phyloP scores from a whole-genome alignment of 768 basidiomycete species.

The Mrakia hoshinonis region DNA sequence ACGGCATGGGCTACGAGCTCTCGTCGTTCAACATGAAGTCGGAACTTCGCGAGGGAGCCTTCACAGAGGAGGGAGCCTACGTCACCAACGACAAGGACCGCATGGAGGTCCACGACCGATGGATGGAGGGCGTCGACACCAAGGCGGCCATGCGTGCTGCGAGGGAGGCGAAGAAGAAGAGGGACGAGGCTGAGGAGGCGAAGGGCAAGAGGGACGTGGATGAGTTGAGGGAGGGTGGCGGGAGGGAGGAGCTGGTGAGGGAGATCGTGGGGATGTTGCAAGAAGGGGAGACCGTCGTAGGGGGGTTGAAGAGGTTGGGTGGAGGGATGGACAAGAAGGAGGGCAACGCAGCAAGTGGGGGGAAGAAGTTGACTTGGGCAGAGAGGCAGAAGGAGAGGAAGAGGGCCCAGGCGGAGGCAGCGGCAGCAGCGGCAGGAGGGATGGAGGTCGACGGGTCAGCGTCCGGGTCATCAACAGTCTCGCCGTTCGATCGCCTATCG shows the following conservation, averaged over 20 bases:
- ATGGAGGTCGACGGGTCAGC: slow-evolving; percentile 21
- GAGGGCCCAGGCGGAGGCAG: slow-evolving; percentile 24
- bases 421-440: slow-evolving; percentile 25
- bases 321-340: slow-evolving; percentile 37
- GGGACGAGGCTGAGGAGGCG: slow-evolving; percentile 58
- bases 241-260: slow-evolving; percentile 36
- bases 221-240: slow-evolving; percentile 32
- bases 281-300: slow-evolving; percentile 82
- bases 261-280: slow-evolving; percentile 63
- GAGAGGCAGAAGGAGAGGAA: slow-evolving; percentile 37
- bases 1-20: slow-evolving; percentile 84
- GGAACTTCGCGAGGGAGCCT: slow-evolving; percentile 97
- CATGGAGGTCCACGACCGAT: slow-evolving; percentile 82
- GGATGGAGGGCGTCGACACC: slow-evolving; percentile 80
- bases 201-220: slow-evolving; percentile 67
- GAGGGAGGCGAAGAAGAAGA: slow-evolving; percentile 65
- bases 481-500: slow-evolving; percentile 39
- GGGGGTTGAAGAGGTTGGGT: slow-evolving; percentile 79
- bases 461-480: slow-evolving; percentile 30
- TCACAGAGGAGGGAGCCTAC: slow-evolving; percentile 74
- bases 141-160: slow-evolving; percentile 70
- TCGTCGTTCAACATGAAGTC: slow-evolving; percentile 98
- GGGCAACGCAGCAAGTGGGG: slow-evolving; percentile 22
- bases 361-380: slow-evolving; percentile 47
- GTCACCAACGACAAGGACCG: slow-evolving; percentile 81